phyloP scores from a whole-genome alignment of 352 stramenopile genomes.

The Plasmopara muralis region DNA sequence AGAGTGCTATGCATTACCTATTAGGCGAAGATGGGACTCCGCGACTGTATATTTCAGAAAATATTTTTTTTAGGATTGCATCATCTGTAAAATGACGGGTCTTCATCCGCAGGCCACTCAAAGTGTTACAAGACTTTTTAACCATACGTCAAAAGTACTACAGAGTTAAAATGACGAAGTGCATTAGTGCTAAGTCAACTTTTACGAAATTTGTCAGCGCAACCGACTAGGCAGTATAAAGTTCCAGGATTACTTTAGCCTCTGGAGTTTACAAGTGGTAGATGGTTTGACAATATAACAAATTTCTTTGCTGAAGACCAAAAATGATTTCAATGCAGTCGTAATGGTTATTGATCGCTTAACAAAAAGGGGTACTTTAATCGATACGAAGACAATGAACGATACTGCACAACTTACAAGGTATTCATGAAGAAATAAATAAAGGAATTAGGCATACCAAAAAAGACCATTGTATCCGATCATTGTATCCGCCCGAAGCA shows the following conservation, averaged over 20 bases:
- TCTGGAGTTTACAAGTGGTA: neutral
- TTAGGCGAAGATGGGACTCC: neutral
- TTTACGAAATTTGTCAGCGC: conserved; percentile 9
- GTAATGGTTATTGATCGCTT: neutral
- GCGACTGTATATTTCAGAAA: conserved; percentile 4
- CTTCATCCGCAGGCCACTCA: conserved; percentile 6
- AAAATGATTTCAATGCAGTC: conserved; percentile 1
- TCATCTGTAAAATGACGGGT: too few species aligned
- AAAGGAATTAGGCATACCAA: neutral
- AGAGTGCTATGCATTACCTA: conserved; percentile 2
- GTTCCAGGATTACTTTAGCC: conserved; percentile 8
- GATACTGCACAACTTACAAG: neutral
- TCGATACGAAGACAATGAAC: neutral
- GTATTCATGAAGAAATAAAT: conserved; percentile 2
- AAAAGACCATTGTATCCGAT: neutral
- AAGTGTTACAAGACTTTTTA: conserved; percentile 9
- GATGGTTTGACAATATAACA: conserved; percentile 14
- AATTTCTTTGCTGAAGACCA: conserved; percentile 4
- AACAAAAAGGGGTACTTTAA: neutral
- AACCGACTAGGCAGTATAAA: conserved; percentile 11
- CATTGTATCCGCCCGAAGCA: too few species aligned
- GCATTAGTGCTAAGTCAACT: conserved; percentile 17
- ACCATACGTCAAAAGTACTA: conserved; percentile 7
- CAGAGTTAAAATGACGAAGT: conserved; percentile 12
- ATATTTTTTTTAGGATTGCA: conserved; percentile 11